phyloP scores from a whole-genome alignment of 202 grass and related monocot species.

The Bolboschoenoplectus hybrid region DNA sequence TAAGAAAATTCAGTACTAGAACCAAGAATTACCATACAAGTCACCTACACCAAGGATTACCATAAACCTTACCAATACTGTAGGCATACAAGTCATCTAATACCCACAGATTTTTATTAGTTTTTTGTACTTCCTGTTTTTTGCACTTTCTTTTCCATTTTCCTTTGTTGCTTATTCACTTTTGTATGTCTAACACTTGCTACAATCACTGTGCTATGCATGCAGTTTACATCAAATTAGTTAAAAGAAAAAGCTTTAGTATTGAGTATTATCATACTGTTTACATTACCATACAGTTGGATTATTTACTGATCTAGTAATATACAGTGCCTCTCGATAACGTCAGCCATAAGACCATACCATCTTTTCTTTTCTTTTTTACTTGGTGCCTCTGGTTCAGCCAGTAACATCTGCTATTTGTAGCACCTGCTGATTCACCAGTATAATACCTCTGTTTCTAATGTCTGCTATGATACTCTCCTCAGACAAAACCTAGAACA shows the following conservation, averaged over 20 bases:
- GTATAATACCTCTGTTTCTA: background rate
- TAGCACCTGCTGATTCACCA: background rate
- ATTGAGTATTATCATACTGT: background rate
- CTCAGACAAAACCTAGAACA: background rate
- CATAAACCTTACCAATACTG: background rate
- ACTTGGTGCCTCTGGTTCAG: background rate
- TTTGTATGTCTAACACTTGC: background rate
- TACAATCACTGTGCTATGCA: background rate
- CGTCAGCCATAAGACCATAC: background rate
- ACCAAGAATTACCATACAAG: background rate
- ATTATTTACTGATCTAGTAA: background rate
- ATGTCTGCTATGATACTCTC: background rate
- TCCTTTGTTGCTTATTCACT: background rate
- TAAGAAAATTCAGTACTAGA: background rate
- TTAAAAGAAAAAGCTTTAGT: background rate
- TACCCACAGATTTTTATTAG: background rate
- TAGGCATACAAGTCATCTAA: background rate
- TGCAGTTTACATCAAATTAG: background rate
- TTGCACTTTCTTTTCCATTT: background rate
- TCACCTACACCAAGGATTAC: background rate
- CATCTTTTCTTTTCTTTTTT: background rate
- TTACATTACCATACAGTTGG: background rate
- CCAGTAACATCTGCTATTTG: background rate
- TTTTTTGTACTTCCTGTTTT: background rate
- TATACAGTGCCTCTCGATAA: background rate